Evolutionary conservation across 2,329 filamentous ascomycete species (phyloP).

Genomic region (Sporothrix variecibatus): DNA sequence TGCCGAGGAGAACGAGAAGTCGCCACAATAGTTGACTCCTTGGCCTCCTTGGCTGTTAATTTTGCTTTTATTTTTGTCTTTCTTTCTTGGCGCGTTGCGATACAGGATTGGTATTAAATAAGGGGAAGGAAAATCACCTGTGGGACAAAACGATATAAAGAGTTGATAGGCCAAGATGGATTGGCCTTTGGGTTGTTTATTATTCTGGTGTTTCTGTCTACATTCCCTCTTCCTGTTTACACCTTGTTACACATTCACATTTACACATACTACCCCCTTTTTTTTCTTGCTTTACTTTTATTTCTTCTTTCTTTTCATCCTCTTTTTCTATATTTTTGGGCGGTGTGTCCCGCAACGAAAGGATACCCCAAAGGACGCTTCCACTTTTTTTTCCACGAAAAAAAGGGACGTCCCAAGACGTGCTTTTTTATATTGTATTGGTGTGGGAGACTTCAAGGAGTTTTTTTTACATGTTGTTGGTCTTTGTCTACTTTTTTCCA

Average conservation of each 20-base stretch:
- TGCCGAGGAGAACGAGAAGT: slow-evolving; percentile 24
- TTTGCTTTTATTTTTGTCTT: slow-evolving; percentile 12
- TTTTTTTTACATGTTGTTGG: not conserved
- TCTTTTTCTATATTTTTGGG: slow-evolving; percentile 18
- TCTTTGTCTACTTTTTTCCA: not conserved
- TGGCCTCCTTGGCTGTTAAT: not conserved
- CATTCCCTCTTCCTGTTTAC: not conserved
- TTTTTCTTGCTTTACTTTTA: not conserved
- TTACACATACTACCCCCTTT: not conserved
- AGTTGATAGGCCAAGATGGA: not conserved
- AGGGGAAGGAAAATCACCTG: not conserved
- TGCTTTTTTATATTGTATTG: slow-evolving; percentile 13
- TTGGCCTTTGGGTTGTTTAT: not conserved
- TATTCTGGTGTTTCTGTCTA: not conserved
- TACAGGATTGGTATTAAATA: not conserved
- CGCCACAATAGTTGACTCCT: not conserved
- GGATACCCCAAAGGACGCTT: slow-evolving; percentile 29
- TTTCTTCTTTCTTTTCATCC: not conserved
- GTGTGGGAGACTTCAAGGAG: not conserved
- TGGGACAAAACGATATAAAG: not conserved
- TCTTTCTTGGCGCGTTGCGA: not conserved
- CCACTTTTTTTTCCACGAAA: not conserved
- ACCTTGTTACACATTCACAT: not conserved
- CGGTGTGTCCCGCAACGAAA: slow-evolving; percentile 28
- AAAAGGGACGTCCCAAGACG: not conserved